A percentile compares a stretch with the other conserved stretches of the same genome.
Conservation (phyloP, 2,329 filamentous ascomycete genomes). For the Fusarium abutilonis region DNA sequence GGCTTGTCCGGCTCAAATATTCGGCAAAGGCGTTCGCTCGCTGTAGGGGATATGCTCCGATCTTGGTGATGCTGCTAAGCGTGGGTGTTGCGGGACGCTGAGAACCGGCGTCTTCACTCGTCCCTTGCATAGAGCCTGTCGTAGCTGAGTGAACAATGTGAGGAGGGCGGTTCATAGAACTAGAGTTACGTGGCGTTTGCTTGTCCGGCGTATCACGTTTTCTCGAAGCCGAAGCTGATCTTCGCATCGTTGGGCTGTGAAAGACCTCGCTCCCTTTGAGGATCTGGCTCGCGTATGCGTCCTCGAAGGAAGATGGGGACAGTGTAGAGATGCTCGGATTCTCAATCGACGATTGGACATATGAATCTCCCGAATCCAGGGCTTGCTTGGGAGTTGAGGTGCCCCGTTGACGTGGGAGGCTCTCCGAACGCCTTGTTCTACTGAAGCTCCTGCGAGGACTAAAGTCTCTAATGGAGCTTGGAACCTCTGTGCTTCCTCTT, state of each 20-base stretch:
- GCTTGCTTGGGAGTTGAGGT: constrained; percentile 51
- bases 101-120: constrained; percentile 20
- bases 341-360: constrained; percentile 75
- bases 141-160: constrained; percentile 50
- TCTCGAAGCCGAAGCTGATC: constrained; percentile 56
- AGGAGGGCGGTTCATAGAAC: constrained; percentile 14
- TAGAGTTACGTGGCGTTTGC: constrained; percentile 32
- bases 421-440: constrained; percentile 63
- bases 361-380: constrained; percentile 70
- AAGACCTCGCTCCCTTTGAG: constrained; percentile 89
- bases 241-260: constrained; percentile 75
- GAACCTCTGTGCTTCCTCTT: constrained; percentile 64
- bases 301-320: constrained; percentile 75
- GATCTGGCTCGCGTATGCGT: constrained; percentile 91
- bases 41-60: constrained; percentile 81
- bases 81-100: constrained; percentile 52
- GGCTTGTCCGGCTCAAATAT: constrained; percentile 81
- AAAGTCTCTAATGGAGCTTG: constrained; percentile 54
- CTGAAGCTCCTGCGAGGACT: constrained; percentile 71
- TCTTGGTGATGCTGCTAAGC: constrained; percentile 64
- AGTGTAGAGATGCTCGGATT: constrained; percentile 78
- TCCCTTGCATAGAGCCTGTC: constrained; percentile 49
- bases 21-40: constrained; percentile 84
- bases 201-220: constrained; percentile 26
- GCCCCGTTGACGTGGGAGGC: constrained; percentile 50